These are phyloP conservation scores for Hypsizygus marmoreus DNA, from an alignment of 768 basidiomycete species.

Conservation along the genomic window DNA sequence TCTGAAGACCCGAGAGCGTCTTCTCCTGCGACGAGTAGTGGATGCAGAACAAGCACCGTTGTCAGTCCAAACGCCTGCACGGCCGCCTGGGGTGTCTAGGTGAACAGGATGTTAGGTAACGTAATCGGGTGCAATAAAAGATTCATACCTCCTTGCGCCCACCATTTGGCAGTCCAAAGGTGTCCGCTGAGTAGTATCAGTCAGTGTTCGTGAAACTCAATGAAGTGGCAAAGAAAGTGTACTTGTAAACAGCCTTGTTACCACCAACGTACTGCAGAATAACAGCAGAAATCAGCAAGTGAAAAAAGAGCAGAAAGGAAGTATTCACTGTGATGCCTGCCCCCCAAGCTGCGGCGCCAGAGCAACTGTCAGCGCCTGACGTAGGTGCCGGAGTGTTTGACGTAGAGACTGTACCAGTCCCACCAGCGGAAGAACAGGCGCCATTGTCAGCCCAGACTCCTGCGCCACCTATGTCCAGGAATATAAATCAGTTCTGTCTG, in stretches of 20 bases:
- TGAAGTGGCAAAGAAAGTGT: neutral
- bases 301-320: neutral
- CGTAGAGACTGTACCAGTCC: neutral
- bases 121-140: neutral
- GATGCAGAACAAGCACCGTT: constrained; percentile 6
- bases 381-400: neutral
- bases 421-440: neutral
- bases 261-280: constrained; percentile 4
- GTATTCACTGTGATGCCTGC: neutral
- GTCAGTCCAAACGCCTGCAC: constrained; percentile 13
- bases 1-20: constrained; percentile 6
- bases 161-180: constrained; percentile 12
- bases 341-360: constrained; percentile 5
- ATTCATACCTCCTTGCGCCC: constrained; percentile 10
- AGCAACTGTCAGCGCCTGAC: neutral
- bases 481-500: neutral
- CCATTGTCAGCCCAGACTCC: constrained; percentile 10
- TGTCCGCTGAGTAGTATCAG: constrained; percentile 2
- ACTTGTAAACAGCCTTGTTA: constrained; percentile 4
- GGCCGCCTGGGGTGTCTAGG: constrained; percentile 8
- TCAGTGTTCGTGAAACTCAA: neutral
- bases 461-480: constrained; percentile 5
- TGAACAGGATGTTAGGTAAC: neutral
- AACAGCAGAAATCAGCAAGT: neutral
- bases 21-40: neutral